Evolutionary conservation across 2,329 filamentous ascomycete species (phyloP).

Genomic region (Colletotrichum cereale): DNA sequence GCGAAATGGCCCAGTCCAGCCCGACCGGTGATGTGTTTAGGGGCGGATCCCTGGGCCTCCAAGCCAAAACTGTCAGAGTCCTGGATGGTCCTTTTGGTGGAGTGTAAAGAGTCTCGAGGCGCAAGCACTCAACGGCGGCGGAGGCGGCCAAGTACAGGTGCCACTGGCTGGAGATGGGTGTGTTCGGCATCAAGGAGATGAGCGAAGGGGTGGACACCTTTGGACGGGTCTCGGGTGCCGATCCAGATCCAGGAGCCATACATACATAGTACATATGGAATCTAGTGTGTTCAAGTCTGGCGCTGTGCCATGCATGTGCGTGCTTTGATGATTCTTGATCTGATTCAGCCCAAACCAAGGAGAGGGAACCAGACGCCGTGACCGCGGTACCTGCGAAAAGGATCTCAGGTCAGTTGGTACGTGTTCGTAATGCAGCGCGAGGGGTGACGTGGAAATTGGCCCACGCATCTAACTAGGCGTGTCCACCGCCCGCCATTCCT

Average conservation of each 20-base stretch:
- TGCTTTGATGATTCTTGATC: conserved; percentile 13
- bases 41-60: not conserved
- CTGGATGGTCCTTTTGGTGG: not conserved
- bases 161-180: not conserved
- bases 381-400: not conserved
- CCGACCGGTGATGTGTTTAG: conserved; percentile 7
- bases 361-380: not conserved
- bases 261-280: not conserved
- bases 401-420: not conserved
- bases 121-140: not conserved
- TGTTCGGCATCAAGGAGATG: conserved; percentile 7
- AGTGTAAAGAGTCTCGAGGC: not conserved
- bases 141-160: conserved; percentile 1
- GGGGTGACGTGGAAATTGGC: conserved; percentile 31
- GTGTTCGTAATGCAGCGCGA: not conserved
- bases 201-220: not conserved
- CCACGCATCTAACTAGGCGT: conserved; percentile 16
- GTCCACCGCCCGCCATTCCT: conserved; percentile 4
- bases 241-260: conserved; percentile 3
- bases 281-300: not conserved
- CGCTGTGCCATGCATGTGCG: not conserved
- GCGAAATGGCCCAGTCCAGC: conserved; percentile 39
- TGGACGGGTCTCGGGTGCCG: not conserved
- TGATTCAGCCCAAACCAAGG: conserved; percentile 2
- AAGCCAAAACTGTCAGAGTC: not conserved